phyloP scores from a whole-genome alignment of 345 rosid species.

The Eutrema heterophyllum region DNA sequence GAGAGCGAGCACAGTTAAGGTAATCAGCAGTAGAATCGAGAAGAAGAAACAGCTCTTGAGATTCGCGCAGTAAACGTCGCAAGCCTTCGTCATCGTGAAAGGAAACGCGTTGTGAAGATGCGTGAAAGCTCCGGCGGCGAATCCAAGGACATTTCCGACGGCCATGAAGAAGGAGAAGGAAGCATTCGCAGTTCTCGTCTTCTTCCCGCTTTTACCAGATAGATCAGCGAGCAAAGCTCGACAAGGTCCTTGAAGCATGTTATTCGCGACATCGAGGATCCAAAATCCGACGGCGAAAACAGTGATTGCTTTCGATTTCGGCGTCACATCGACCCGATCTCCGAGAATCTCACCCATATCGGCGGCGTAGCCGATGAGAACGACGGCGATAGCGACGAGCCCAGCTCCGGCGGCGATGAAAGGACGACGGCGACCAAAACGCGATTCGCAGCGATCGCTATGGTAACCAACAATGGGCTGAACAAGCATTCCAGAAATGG shows the following conservation, averaged over 20 bases:
- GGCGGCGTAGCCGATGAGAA: slow-evolving; percentile 71
- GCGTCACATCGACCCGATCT: slow-evolving; percentile 25
- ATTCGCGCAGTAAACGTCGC: slow-evolving; percentile 80
- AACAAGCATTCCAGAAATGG: slow-evolving; percentile 75
- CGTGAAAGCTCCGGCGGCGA: slow-evolving; percentile 63
- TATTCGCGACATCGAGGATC: slow-evolving; percentile 88
- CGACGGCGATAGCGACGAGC: slow-evolving; percentile 49
- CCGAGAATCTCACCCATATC: slow-evolving; percentile 57
- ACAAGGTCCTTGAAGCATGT: slow-evolving; percentile 84
- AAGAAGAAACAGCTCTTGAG: slow-evolving; percentile 71
- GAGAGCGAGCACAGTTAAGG: slow-evolving; percentile 39
- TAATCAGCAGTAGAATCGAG: slow-evolving; percentile 42
- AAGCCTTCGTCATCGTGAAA: slow-evolving; percentile 57
- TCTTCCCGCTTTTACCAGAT: slow-evolving; percentile 42
- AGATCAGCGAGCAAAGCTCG: slow-evolving; percentile 82
- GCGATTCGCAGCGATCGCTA: slow-evolving; percentile 64
- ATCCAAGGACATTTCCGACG: slow-evolving; percentile 78
- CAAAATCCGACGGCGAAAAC: slow-evolving; percentile 73
- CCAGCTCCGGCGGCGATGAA: slow-evolving; percentile 54
- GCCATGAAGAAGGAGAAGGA: slow-evolving; percentile 87
- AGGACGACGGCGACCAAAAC: slow-evolving; percentile 83
- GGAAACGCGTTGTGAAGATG: slow-evolving; percentile 50
- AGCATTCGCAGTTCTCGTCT: slow-evolving; percentile 48
- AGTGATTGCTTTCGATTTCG: slow-evolving; percentile 54
- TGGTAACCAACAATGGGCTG: slow-evolving; percentile 88